phyloP scores from a whole-genome alignment of 257 asterid genomes.

The Scutellaria minor region DNA sequence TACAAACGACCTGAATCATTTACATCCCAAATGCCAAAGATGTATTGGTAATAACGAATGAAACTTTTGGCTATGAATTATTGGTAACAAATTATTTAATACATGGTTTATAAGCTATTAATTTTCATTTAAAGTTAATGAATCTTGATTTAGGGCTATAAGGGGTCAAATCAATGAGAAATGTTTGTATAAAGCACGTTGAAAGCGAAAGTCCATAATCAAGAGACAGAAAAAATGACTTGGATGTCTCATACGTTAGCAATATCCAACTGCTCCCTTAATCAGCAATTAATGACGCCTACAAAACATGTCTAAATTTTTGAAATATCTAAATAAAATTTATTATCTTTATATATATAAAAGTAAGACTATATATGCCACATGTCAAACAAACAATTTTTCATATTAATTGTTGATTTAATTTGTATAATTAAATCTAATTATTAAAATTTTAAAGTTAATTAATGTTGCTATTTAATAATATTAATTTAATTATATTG shows the following conservation, averaged over 20 bases:
- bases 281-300: constrained; percentile 27
- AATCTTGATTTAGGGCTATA: too few species aligned
- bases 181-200: not conserved
- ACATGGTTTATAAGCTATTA: too few species aligned
- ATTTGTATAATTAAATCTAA: too few species aligned
- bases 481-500: too few species aligned
- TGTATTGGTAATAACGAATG: not conserved
- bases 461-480: too few species aligned
- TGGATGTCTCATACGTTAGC: not conserved
- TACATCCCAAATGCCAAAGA: not conserved
- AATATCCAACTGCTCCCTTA: not conserved
- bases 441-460: too few species aligned
- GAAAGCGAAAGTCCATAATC: constrained; percentile 4
- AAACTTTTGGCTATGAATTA: not conserved
- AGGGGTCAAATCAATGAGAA: too few species aligned
- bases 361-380: too few species aligned
- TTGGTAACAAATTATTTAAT: not conserved
- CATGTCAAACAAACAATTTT: too few species aligned
- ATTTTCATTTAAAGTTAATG: too few species aligned
- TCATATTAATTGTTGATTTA: too few species aligned
- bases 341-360: not conserved
- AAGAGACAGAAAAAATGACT: not conserved
- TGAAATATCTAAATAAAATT: constrained; percentile 3
- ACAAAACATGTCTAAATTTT: not conserved
- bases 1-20: too few species aligned